phyloP scores from a whole-genome alignment of 2,329 filamentous ascomycete genomes.

The Neofusicoccum kwambonambiense region DNA sequence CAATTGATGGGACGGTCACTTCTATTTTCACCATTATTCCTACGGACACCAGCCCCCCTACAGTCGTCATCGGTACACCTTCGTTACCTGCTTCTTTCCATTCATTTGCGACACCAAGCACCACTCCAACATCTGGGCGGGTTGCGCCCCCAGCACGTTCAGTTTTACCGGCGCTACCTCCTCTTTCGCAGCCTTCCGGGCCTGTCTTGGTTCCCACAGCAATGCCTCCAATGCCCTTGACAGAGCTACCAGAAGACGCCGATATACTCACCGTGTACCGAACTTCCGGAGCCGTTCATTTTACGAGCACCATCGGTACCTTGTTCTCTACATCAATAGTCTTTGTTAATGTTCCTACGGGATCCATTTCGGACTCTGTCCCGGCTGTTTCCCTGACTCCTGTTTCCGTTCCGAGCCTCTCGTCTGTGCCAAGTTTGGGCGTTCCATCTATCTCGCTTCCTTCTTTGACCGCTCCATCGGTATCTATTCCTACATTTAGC shows the following conservation, averaged over 20 bases:
- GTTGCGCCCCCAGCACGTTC: not conserved
- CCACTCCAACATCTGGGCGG: not conserved
- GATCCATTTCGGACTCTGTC: not conserved
- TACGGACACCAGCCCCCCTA: not conserved
- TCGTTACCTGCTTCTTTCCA: not conserved
- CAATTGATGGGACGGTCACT: not conserved
- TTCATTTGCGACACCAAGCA: too few relatives aligned
- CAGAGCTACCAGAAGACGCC: not conserved
- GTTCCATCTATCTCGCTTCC: not conserved
- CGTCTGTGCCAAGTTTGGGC: not conserved
- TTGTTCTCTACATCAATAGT: not conserved
- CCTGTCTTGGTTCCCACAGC: not conserved
- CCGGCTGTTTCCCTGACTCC: not conserved
- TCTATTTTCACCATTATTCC: slow-evolving; percentile 3
- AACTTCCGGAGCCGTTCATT: not conserved
- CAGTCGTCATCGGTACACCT: slow-evolving; percentile 3
- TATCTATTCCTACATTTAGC: not conserved
- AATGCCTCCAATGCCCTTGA: not conserved
- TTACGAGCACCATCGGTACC: not conserved
- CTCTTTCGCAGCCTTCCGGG: not conserved
- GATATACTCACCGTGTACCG: not conserved
- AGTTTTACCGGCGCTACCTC: not conserved
- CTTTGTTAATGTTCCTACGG: not conserved
- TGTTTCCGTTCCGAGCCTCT: not conserved
- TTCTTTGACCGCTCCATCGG: not conserved